These are phyloP conservation scores for Astrocystis sublimbata DNA, from an alignment of 495 filamentous ascomycete species.

Conservation along the genomic window DNA sequence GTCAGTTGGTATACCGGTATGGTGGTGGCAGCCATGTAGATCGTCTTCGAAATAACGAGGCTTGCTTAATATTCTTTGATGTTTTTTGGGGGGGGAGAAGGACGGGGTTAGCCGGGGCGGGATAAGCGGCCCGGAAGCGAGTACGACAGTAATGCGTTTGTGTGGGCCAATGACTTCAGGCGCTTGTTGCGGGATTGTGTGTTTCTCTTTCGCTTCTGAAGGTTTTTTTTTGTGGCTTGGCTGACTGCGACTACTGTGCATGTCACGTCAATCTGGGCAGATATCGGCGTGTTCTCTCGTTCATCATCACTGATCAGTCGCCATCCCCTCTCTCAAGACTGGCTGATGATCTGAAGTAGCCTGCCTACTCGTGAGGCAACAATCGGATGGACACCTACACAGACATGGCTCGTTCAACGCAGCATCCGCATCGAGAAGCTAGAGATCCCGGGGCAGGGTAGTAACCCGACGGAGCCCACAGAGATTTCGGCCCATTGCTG, in stretches of 20 bases:
- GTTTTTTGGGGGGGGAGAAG: too few species aligned
- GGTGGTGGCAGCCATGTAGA: conserved; percentile 21
- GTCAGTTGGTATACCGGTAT: conserved; percentile 7
- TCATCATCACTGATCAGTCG: background rate
- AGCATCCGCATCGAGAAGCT: background rate
- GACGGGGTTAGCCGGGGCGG: background rate
- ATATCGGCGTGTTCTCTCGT: too few species aligned
- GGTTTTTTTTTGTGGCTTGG: background rate
- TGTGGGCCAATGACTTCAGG: conserved; percentile 13
- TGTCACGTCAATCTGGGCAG: too few species aligned
- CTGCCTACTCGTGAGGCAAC: background rate
- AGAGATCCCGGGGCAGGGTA: background rate
- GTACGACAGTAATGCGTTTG: conserved; percentile 14
- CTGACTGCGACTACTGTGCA: background rate
- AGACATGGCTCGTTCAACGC: background rate
- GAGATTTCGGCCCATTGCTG: conserved; percentile 2
- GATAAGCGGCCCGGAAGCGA: conserved; percentile 19
- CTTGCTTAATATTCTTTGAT: conserved; percentile 5
- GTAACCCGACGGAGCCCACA: conserved; percentile 10
- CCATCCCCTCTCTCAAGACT: background rate
- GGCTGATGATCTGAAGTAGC: too few species aligned
- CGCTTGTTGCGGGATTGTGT: conserved; percentile 20
- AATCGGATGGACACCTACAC: conserved; percentile 2
- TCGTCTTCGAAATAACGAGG: conserved; percentile 10
- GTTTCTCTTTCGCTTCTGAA: conserved; percentile 4